Percentiles rank a stretch among this genome's conserved stretches.
phyloP scores from a whole-genome alignment of 345 rosid genomes.

The Clausena lansium region DNA sequence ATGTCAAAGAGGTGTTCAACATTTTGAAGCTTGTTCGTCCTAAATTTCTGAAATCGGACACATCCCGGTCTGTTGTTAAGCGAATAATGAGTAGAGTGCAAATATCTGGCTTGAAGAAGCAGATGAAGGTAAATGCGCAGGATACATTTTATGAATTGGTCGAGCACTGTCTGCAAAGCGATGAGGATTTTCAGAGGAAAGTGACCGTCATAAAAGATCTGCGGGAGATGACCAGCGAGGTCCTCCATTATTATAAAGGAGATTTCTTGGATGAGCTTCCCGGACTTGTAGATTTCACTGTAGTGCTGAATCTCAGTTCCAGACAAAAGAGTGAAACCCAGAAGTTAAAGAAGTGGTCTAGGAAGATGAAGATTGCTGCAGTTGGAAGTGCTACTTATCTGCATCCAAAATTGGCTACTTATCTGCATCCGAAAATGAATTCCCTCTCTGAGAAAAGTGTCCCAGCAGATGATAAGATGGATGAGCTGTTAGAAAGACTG shows the following conservation, averaged over 20 bases:
- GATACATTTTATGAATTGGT: slow-evolving; percentile 59
- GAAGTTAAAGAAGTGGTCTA: slow-evolving; percentile 33
- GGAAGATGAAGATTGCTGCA: slow-evolving; percentile 65
- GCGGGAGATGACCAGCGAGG: slow-evolving; percentile 72
- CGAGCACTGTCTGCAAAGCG: slow-evolving; percentile 65
- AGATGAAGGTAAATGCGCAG: slow-evolving; percentile 38
- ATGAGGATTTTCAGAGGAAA: slow-evolving; percentile 47
- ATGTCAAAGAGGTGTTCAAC: slow-evolving; percentile 85
- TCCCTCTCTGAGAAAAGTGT: slow-evolving; percentile 31
- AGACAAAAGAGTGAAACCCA: slow-evolving; percentile 54
- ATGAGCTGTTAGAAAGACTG: slow-evolving; percentile 42
- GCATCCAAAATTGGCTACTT: slow-evolving; percentile 60
- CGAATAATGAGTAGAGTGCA: slow-evolving; percentile 68
- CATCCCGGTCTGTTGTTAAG: slow-evolving; percentile 41
- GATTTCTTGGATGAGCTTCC: slow-evolving; percentile 87
- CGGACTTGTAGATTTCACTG: slow-evolving; percentile 77
- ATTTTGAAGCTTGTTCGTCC: slow-evolving; percentile 86
- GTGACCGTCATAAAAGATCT: slow-evolving; percentile 70
- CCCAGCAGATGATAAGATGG: slow-evolving; percentile 53
- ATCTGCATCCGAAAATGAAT: slow-evolving; percentile 61
- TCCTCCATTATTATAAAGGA: slow-evolving; percentile 90
- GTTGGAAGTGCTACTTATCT: slow-evolving; percentile 67
- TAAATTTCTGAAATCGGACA: slow-evolving; percentile 58
- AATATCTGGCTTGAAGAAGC: slow-evolving; percentile 47
- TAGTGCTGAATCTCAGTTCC: slow-evolving; percentile 59